Base-by-base conservation (phyloP, 257 asterid genomes). In the Plectranthus barbatus region DNA sequence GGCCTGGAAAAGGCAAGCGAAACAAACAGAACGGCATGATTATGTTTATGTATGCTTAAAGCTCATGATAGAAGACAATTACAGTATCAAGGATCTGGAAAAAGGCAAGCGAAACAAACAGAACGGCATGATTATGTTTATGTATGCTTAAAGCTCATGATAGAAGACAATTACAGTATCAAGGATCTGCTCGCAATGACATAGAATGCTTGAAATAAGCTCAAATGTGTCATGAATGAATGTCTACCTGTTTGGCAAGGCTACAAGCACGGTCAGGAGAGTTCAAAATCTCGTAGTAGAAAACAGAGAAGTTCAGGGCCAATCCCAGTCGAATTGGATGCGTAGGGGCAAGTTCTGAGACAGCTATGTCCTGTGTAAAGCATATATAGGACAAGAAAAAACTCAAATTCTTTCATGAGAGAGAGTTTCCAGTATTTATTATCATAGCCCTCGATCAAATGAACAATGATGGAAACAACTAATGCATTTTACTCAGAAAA, bases 181-280 rank as follows among this genome's bases (percentile, higher is more conserved):
- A n/a, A n/a, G n/a, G n/a, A n/a, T n/a, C n/a, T n/a, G n/a, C n/a
- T n/a, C n/a, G n/a, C n/a, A n/a, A n/a, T n/a, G n/a, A n/a, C n/a
- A n/a, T n/a, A 9, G 7, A 23, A 34, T 7, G n/a, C 10, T 9
- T 9, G 14, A 53, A 34, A 20, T 24, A 52, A 54, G 57, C 13
- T 24, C 6, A 53, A 21, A 34, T 19, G 31, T 5, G 3, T 26
- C n/a, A n/a, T n/a, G n/a, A n/a, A n/a, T n/a, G n/a, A n/a, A n/a
- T 1, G 1, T 14, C 4, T 57, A 77, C 86, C 78, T 77, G 79
- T 62, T 80, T 80, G 56, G 86, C 86, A 68, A 80, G 86, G 72
- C 65, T 77, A 72, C 86, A 80, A 10, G 83, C 86, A 29, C 81
- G 83, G 49, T 77, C 86, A 36, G 85, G 85, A 71, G 82, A 80